Base-by-base conservation (phyloP, 106 monocot species). In the Dioscorea alata region DNA sequence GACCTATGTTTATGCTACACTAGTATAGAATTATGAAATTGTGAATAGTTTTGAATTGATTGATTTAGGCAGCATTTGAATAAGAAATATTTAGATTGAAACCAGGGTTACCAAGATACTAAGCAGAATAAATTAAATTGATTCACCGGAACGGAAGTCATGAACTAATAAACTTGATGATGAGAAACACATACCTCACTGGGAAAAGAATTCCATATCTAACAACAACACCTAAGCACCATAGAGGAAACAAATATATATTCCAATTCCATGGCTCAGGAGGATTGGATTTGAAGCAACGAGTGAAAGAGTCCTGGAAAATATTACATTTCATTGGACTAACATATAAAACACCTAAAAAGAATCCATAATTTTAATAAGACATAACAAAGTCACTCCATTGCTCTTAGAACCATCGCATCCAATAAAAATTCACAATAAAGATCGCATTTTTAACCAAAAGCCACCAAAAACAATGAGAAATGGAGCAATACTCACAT, bases 251-350 rank as follows among this genome's bases (percentile, higher is more conserved):
- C 71, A 95, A 74, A 80, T 95, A 95, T 7, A 95, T 48, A 61
- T 95, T 95, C 95, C 91, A 95, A 59, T 95, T 95, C 95, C 95
- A 95, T 22, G 91, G 88, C 71, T 95, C 95, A 25, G 91, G 88
- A 64, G 84, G 79, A 84, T 95, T 95, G 63, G 91, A 95, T 76
- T 95, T 95, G 61, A 95, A 95, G 69, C 95, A 95, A 21, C 95
- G 85, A 24, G 91, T 95, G 72, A 95, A 95, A 0, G 95, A 95
- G 63, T 91, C 95, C 91, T 95, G 33, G 21, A 19, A 50, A 73
- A n/a, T 42, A 54, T 54, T 18, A 13, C 54, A 54, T 3, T 4
- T 54, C 15, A 54, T 10, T 42, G 42, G 42, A 42, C 6, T 42
- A 42, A 6, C 10, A 42, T 6, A 42, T 10, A 42, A 42, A 42